A percentile compares a stretch with the other conserved stretches of the same genome.
phyloP scores from a whole-genome alignment of 2,329 filamentous ascomycete genomes.

The Diaporthe velutina region DNA sequence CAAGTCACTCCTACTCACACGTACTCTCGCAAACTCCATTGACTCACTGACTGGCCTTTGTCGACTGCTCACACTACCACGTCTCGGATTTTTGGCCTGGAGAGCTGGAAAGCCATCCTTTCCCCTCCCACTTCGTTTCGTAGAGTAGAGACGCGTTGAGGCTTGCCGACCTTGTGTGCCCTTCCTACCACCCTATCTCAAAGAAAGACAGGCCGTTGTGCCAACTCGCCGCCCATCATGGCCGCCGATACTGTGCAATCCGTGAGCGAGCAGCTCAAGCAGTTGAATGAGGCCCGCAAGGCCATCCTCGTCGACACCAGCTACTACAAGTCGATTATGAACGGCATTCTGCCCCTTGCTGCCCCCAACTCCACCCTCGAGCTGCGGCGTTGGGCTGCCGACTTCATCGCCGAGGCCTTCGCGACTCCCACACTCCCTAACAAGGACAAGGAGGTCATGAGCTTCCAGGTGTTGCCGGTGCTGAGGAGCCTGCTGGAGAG shows the following conservation, averaged over 20 bases:
- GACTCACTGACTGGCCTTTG: conserved; percentile 12
- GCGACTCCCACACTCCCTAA: conserved; percentile 86
- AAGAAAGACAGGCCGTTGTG: conserved; percentile 2
- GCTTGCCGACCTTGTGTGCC: conserved; percentile 31
- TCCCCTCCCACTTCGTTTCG: conserved; percentile 14
- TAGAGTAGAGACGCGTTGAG: conserved; percentile 39
- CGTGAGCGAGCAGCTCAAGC: conserved; percentile 82
- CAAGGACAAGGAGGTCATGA: conserved; percentile 84
- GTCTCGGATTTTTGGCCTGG: conserved; percentile 2
- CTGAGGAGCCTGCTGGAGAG: conserved; percentile 78
- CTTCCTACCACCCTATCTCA: background rate
- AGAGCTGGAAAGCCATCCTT: background rate
- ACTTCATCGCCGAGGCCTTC: conserved; percentile 96
- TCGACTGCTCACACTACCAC: background rate
- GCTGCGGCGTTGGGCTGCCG: conserved; percentile 93
- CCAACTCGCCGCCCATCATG: conserved; percentile 56
- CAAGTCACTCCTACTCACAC: background rate
- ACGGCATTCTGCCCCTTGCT: conserved; percentile 93
- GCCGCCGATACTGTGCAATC: conserved; percentile 63
- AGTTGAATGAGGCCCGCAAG: conserved; percentile 90
- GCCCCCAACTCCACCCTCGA: conserved; percentile 80
- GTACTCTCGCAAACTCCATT: background rate
- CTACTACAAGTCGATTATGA: conserved; percentile 92
- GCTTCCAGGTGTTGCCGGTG: conserved; percentile 82
- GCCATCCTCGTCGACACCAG: conserved; percentile 88